Conservation (phyloP, 2,329 filamentous ascomycete species). For the Macrophomina phaseolina region DNA sequence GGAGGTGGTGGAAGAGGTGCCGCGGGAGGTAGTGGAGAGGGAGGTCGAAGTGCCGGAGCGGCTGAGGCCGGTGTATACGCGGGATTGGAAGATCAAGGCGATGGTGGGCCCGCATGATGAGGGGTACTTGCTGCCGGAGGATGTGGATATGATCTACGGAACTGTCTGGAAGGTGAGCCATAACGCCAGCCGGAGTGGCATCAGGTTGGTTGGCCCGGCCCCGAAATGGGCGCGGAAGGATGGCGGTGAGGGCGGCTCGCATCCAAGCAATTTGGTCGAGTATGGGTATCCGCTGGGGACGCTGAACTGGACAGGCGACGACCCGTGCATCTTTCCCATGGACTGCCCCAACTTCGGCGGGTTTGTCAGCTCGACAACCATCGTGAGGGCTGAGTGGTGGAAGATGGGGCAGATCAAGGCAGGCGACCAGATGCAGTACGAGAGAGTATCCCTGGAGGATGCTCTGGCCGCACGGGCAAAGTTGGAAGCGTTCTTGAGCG, state of each 20-base stretch:
- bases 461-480: conserved; percentile 54
- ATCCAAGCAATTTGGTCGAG: conserved; percentile 61
- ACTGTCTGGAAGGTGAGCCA: conserved; percentile 66
- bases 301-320: conserved; percentile 67
- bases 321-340: conserved; percentile 64
- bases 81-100: conserved; percentile 58
- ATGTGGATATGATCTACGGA: conserved; percentile 63
- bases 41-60: conserved; percentile 49
- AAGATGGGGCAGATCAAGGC: conserved; percentile 67
- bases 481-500: conserved; percentile 53
- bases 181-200: conserved; percentile 65
- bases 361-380: conserved; percentile 62
- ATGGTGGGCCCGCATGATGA: conserved; percentile 64
- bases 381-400: conserved; percentile 65
- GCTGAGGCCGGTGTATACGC: conserved; percentile 56
- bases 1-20: conserved; percentile 43
- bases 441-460: conserved; percentile 57
- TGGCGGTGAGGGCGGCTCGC: conserved; percentile 67
- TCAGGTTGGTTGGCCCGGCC: conserved; percentile 64
- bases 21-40: conserved; percentile 35
- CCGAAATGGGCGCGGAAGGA: conserved; percentile 64
- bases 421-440: conserved; percentile 60
- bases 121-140: conserved; percentile 58
- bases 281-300: conserved; percentile 64
- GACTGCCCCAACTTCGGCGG: conserved; percentile 68